Conservation (phyloP, 2,329 filamentous ascomycete species). For the Tolypocladium pustulatum region DNA sequence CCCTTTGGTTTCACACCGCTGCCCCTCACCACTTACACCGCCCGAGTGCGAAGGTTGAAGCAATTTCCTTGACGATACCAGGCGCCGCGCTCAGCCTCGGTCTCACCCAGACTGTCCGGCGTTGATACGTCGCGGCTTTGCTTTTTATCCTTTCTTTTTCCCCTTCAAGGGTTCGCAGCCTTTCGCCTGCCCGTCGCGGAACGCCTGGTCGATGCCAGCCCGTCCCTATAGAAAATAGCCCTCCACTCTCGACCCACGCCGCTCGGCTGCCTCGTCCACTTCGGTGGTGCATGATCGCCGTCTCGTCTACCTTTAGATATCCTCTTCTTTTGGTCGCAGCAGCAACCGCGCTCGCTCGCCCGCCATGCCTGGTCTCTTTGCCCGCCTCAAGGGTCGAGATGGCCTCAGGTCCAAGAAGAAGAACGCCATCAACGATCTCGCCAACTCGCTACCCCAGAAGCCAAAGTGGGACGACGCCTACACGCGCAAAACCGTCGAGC, state of each 20-base stretch:
- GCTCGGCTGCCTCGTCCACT: neutral
- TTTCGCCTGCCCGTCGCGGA: neutral
- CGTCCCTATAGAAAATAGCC: neutral
- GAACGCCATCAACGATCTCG: slow-evolving; percentile 38
- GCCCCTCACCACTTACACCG: slow-evolving; percentile 4
- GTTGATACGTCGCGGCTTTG: neutral
- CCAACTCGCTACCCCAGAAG: slow-evolving; percentile 49
- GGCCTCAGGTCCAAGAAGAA: slow-evolving; percentile 56
- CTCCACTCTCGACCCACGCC: neutral
- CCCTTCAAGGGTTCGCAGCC: neutral
- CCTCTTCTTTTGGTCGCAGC: neutral
- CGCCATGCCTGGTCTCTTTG: slow-evolving; percentile 49
- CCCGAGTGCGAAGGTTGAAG: neutral
- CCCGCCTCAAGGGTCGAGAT: slow-evolving; percentile 67
- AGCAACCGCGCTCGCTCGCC: slow-evolving; percentile 10
- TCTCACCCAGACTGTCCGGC: neutral
- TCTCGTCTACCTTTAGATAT: neutral
- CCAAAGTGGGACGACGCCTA: slow-evolving; percentile 84
- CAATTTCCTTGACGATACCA: neutral
- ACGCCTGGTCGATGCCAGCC: neutral
- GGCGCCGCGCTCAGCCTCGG: neutral
- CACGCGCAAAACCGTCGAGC: slow-evolving; percentile 68
- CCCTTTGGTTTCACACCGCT: neutral
- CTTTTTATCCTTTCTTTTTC: neutral
- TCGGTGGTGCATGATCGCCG: neutral